A percentile compares a stretch with the other conserved stretches of the same genome.
Evolutionary conservation across 345 rosid genomes (phyloP).

Genomic region (Aquilaria yunnanensis): DNA sequence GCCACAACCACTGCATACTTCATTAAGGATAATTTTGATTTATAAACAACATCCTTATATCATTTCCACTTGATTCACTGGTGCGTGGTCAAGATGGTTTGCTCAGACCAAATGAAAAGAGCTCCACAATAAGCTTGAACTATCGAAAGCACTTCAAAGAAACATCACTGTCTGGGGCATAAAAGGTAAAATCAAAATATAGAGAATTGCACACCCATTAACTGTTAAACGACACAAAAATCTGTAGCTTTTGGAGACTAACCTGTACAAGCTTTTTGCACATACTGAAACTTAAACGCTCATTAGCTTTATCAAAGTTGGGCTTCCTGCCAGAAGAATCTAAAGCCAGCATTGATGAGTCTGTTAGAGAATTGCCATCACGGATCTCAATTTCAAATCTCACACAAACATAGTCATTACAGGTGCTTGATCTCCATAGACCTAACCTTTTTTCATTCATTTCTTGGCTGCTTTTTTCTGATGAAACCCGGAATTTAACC

Average conservation of each 20-base stretch:
- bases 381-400: constrained; percentile 69
- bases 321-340: constrained; percentile 29
- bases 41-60: no score
- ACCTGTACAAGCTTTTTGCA: constrained; percentile 97
- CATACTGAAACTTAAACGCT: constrained; percentile 68
- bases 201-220: constrained; percentile 1
- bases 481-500: constrained; percentile 51
- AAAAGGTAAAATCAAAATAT: no score
- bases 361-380: constrained; percentile 33
- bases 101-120: neutral
- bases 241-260: constrained; percentile 9
- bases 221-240: neutral
- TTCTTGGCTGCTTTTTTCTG: constrained; percentile 38
- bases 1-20: no score
- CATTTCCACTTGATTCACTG: neutral
- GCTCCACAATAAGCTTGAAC: neutral
- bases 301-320: constrained; percentile 46
- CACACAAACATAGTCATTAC: constrained; percentile 42
- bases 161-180: no score
- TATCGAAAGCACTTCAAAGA: neutral
- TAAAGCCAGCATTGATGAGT: constrained; percentile 28
- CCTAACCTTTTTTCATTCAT: constrained; percentile 43
- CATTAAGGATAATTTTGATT: no score
- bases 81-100: neutral
- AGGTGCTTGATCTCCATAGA: constrained; percentile 41